Conservation (phyloP, 257 asterid genomes). For the Agastache rugosa region DNA sequence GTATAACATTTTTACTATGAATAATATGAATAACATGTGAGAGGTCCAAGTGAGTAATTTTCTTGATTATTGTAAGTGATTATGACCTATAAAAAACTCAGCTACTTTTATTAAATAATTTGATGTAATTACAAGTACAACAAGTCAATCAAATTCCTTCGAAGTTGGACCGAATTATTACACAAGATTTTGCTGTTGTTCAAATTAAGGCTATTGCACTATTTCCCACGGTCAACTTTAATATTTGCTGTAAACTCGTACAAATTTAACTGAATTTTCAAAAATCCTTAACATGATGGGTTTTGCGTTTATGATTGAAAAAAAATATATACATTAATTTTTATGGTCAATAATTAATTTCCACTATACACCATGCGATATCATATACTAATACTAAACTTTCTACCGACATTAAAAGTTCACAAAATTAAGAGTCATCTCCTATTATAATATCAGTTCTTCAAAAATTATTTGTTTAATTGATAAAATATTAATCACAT, state of each 20-base stretch:
- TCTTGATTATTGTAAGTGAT: background rate
- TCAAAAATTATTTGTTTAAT: too few species aligned
- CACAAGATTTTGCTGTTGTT: background rate
- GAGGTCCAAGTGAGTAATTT: background rate
- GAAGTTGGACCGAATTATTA: background rate
- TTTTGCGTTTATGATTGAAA: too few species aligned
- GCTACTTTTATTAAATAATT: background rate
- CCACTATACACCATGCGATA: too few species aligned
- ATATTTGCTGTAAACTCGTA: background rate
- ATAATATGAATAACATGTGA: background rate
- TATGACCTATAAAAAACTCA: background rate
- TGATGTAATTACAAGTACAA: background rate
- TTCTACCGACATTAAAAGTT: too few species aligned
- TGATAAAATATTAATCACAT: too few species aligned
- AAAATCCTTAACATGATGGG: background rate
- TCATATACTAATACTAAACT: too few species aligned
- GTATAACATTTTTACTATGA: too few species aligned
- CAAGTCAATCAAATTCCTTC: background rate
- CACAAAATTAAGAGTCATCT: too few species aligned
- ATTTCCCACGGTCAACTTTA: background rate
- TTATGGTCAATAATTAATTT: too few species aligned
- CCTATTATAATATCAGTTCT: too few species aligned
- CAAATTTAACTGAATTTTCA: background rate
- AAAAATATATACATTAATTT: too few species aligned
- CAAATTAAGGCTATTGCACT: background rate